These are phyloP conservation scores for Aspergillus olivimuriae DNA, from an alignment of 495 filamentous ascomycete genomes.

Conservation along the genomic window DNA sequence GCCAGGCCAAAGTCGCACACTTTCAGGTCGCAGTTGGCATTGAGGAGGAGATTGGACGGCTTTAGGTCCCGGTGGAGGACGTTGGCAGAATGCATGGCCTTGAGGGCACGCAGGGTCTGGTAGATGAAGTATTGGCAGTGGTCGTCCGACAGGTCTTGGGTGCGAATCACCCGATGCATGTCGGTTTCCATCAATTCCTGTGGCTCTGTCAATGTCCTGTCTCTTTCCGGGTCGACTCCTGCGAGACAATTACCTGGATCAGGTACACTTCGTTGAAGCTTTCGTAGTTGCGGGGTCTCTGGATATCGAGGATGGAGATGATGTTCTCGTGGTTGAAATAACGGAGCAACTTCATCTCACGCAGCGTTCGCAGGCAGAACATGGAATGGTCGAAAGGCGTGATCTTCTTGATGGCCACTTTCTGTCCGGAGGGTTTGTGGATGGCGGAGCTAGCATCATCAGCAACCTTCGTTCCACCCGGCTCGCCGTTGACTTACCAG, in stretches of 20 bases:
- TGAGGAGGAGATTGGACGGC: slow-evolving; percentile 92
- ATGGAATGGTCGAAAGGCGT: slow-evolving; percentile 98
- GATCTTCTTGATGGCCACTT: slow-evolving; percentile 99
- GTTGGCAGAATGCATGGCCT: slow-evolving; percentile 99
- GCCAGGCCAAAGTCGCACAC: slow-evolving; percentile 98
- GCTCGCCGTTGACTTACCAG: slow-evolving; percentile 56
- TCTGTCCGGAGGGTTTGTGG: slow-evolving; percentile 97
- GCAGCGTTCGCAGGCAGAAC: slow-evolving; percentile 95
- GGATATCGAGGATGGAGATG: slow-evolving; percentile 98
- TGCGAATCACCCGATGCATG: slow-evolving; percentile 99
- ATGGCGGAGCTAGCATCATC: slow-evolving; percentile 73
- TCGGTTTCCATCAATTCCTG: slow-evolving; percentile 99
- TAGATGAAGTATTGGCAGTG: slow-evolving; percentile 99
- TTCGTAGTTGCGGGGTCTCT: slow-evolving; percentile 93
- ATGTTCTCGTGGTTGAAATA: slow-evolving; percentile 99
- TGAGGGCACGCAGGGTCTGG: slow-evolving; percentile 94
- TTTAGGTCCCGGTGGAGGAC: slow-evolving; percentile 97
- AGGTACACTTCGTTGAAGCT: slow-evolving; percentile 98
- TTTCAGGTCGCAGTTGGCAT: slow-evolving; percentile 98
- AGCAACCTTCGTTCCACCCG: slow-evolving; percentile 8
- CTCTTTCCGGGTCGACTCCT: background rate
- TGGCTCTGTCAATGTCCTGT: slow-evolving; percentile 3
- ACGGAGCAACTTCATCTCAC: slow-evolving; percentile 98
- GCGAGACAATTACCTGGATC: slow-evolving; percentile 66
- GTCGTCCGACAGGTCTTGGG: slow-evolving; percentile 96